Base-by-base conservation (phyloP, 164 flowering plant species). In the Vitis amurensis region DNA sequence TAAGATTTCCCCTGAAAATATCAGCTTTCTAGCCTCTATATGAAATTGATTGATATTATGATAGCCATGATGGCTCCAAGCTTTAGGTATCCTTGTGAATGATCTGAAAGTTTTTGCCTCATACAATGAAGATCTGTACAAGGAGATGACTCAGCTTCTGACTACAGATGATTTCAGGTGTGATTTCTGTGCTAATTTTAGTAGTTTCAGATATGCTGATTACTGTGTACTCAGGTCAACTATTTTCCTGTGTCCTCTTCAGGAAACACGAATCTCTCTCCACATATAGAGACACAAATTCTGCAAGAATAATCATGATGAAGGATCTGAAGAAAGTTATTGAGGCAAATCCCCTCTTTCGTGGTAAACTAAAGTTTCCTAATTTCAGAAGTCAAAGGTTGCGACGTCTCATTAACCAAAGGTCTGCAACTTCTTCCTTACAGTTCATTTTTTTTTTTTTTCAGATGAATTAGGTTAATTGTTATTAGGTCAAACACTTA, bases 31-130 rank as follows among this genome's bases (percentile, higher is more conserved):
- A 11, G 1, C 56, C n/a, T 44, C 17, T 17, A 17, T 17, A 50
- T 19, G 8, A 55, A 19, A 61, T 50, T 68, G 51, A 13, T 47
- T 61, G 44, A 58, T 71, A 27, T 47, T 1, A 7, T 72, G 56
- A 31, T 64, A 88, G 92, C 69, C 77, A 86, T 67, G 86, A 85
- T 51, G 78, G 66, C 8, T 61, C 78, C 14, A 78, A 76, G 95
- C 89, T 12, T 74, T 83, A 30, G 82, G 85, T 12, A 88, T 88
- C 31, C 88, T 90, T 31, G 75, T 71, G 19, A 83, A 80, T 69
- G 89, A 86, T 66, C 73, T 88, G 68, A 85, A 90, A 73, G 91
- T 80, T n/a, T 88, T 88, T 77, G 77, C 81, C 0, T 64, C 74
- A 3, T 73, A 71, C 51, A 75, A 85, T 64, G 81, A 84, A 67